A percentile compares a stretch with the other conserved stretches of the same genome.
Conservation (phyloP, 2,329 filamentous ascomycete genomes). For the Huntiella bhutanensis region DNA sequence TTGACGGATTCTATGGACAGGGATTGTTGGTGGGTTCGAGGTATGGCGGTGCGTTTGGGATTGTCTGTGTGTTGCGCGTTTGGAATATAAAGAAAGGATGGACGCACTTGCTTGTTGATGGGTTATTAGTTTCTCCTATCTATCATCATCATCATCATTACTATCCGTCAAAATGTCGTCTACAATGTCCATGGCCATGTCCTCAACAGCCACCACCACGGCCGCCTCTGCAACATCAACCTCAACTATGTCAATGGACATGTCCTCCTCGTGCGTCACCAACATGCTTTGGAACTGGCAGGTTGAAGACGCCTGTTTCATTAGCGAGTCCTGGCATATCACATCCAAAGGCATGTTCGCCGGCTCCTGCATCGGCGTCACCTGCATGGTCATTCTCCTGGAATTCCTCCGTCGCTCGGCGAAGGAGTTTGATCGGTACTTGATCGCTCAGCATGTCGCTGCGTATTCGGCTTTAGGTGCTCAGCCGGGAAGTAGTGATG, state of each 20-base stretch:
- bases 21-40: no score
- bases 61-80: neutral
- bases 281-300: slow-evolving; percentile 73
- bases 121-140: no score
- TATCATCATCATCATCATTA: neutral
- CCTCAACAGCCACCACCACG: slow-evolving; percentile 10
- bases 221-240: slow-evolving; percentile 10
- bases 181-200: slow-evolving; percentile 5
- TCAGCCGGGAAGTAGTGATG: slow-evolving; percentile 11
- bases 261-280: slow-evolving; percentile 11
- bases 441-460: slow-evolving; percentile 30
- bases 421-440: slow-evolving; percentile 53
- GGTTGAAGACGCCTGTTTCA: slow-evolving; percentile 54
- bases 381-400: slow-evolving; percentile 53
- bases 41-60: neutral
- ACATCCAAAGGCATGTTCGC: slow-evolving; percentile 53
- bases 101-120: neutral
- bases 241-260: slow-evolving; percentile 10
- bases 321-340: slow-evolving; percentile 51
- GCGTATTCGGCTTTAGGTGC: slow-evolving; percentile 14
- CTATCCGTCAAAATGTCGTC: neutral
- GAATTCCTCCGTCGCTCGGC: slow-evolving; percentile 51
- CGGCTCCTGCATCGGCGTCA: slow-evolving; percentile 59
- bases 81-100: neutral
- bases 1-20: no score